A percentile compares a stretch with the other conserved stretches of the same genome.
These are phyloP conservation scores for Penicillium argentinense DNA, from an alignment of 495 filamentous ascomycete species.

Conservation along the genomic window DNA sequence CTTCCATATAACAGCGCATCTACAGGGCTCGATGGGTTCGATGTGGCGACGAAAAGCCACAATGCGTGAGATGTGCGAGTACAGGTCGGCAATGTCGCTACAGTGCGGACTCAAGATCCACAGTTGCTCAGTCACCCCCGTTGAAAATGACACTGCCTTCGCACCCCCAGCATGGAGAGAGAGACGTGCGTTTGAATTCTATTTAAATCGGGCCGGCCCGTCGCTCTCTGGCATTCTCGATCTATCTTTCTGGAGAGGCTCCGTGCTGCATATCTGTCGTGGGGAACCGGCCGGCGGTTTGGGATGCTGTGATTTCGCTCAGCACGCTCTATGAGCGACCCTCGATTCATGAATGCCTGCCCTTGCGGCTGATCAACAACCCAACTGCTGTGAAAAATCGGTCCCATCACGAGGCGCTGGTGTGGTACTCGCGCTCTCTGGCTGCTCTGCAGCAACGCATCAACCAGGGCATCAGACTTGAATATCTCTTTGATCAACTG, in stretches of 20 bases:
- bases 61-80: slow-evolving; percentile 15
- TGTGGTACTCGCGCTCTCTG: slow-evolving; percentile 50
- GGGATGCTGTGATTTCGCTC: slow-evolving; percentile 26
- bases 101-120: not conserved
- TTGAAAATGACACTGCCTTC: slow-evolving; percentile 3
- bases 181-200: slow-evolving; percentile 23
- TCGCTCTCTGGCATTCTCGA: slow-evolving; percentile 18
- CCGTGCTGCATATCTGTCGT: slow-evolving; percentile 21
- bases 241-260: slow-evolving; percentile 17
- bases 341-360: slow-evolving; percentile 15
- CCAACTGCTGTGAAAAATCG: slow-evolving; percentile 12
- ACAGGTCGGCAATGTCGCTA: slow-evolving; percentile 18
- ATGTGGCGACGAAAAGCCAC: slow-evolving; percentile 21
- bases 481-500: slow-evolving; percentile 48
- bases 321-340: slow-evolving; percentile 22
- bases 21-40: slow-evolving; percentile 12
- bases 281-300: slow-evolving; percentile 21
- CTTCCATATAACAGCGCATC: not conserved
- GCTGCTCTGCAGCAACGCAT: slow-evolving; percentile 29
- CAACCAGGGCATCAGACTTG: slow-evolving; percentile 29
- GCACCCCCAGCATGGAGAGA: slow-evolving; percentile 10
- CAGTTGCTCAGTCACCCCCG: not conserved
- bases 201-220: slow-evolving; percentile 18
- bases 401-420: slow-evolving; percentile 19
- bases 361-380: slow-evolving; percentile 15